Conservation (phyloP, 2,329 filamentous ascomycete genomes). For the Xylariaceae sp. region DNA sequence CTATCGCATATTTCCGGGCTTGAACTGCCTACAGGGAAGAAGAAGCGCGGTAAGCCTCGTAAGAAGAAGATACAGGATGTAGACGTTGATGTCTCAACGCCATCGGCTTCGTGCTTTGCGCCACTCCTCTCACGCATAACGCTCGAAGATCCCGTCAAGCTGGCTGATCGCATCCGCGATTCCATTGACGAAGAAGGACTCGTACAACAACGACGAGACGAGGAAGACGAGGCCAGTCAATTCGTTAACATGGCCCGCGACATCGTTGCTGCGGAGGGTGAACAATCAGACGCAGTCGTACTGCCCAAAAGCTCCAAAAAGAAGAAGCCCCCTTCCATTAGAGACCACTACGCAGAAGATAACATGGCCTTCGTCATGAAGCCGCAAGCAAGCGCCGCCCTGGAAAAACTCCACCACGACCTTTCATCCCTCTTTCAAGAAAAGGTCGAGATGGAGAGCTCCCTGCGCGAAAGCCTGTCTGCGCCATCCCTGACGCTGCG, state of each 20-base stretch:
- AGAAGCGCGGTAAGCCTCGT: not conserved
- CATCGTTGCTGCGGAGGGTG: slow-evolving; percentile 61
- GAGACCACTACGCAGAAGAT: slow-evolving; percentile 54
- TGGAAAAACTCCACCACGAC: slow-evolving; percentile 63
- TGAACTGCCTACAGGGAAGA: slow-evolving; percentile 7
- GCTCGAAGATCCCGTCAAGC: slow-evolving; percentile 59
- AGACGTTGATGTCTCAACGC: not conserved
- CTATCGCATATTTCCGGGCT: slow-evolving; percentile 30
- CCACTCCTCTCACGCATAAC: slow-evolving; percentile 48
- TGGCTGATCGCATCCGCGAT: slow-evolving; percentile 65
- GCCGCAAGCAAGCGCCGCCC: slow-evolving; percentile 58
- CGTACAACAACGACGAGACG: slow-evolving; percentile 69
- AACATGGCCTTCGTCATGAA: slow-evolving; percentile 61
- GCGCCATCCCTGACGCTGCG: slow-evolving; percentile 68
- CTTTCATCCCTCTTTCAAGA: slow-evolving; percentile 56
- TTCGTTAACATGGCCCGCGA: slow-evolving; percentile 70
- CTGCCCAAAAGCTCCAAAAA: slow-evolving; percentile 50
- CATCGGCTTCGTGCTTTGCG: slow-evolving; percentile 22
- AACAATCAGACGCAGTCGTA: slow-evolving; percentile 48
- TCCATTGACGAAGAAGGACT: slow-evolving; percentile 92
- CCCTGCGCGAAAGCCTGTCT: slow-evolving; percentile 56
- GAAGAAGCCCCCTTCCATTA: slow-evolving; percentile 43
- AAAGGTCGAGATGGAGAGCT: slow-evolving; percentile 55
- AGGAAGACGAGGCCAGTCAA: slow-evolving; percentile 65
- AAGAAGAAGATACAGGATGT: not conserved